These are phyloP conservation scores for Sclerotinia borealis DNA, from an alignment of 2,329 filamentous ascomycete genomes.

Conservation along the genomic window DNA sequence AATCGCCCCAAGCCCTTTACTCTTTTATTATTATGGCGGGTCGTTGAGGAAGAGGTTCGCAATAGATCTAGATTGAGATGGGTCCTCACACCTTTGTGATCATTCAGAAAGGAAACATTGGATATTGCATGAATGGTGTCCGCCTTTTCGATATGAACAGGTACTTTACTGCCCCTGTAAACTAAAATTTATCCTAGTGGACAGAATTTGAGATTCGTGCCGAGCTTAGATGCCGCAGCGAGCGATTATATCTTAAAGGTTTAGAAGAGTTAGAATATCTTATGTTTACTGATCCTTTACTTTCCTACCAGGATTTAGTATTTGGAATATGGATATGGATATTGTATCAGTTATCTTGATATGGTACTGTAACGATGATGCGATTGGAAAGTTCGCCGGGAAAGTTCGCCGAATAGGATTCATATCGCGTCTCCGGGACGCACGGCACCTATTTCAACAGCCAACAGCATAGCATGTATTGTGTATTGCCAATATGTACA, in stretches of 20 bases:
- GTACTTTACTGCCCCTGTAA: neutral
- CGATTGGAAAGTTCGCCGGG: neutral
- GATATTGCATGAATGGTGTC: neutral
- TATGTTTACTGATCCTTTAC: neutral
- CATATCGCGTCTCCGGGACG: neutral
- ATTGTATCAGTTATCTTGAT: neutral
- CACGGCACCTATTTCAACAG: neutral
- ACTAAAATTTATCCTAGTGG: neutral
- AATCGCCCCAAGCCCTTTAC: conserved; percentile 42
- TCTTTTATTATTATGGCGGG: conserved; percentile 44
- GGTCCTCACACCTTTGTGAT: neutral
- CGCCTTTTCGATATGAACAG: neutral
- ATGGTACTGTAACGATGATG: neutral
- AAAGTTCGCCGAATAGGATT: neutral
- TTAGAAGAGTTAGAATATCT: neutral
- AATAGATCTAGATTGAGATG: conserved; percentile 30
- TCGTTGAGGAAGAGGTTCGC: conserved; percentile 40
- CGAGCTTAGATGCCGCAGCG: neutral
- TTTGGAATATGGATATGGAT: neutral
- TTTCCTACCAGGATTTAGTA: neutral
- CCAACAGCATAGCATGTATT: neutral
- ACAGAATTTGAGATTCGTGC: neutral
- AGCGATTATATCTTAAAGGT: neutral
- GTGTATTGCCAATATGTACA: neutral
- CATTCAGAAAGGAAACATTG: neutral